Percentiles rank a stretch among this genome's conserved stretches.
These are phyloP conservation scores for Scenedesmus sp. DNA, from an alignment of 163 green algal genomes.

Conservation along the genomic window DNA sequence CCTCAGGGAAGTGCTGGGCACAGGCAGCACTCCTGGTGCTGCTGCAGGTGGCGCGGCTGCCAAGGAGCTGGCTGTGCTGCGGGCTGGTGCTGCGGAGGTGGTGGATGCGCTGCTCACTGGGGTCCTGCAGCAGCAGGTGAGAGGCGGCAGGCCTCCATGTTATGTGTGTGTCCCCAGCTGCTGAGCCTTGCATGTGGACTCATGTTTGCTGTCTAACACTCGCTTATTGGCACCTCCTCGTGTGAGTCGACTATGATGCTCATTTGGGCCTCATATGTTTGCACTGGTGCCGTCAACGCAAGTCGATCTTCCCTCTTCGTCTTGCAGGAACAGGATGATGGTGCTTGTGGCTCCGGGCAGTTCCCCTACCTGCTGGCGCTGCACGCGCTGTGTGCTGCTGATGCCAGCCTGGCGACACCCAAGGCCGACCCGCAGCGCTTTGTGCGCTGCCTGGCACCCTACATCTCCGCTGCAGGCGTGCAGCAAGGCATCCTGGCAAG, in stretches of 20 bases:
- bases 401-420: conserved; percentile 72
- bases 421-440: conserved; percentile 70
- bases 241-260: no score
- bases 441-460: conserved; percentile 78
- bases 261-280: no score
- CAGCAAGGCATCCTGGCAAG: conserved; percentile 37
- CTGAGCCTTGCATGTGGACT: not conserved
- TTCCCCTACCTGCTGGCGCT: conserved; percentile 77
- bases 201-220: no score
- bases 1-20: conserved; percentile 61
- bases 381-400: conserved; percentile 77
- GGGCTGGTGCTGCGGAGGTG: conserved; percentile 59
- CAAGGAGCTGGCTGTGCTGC: conserved; percentile 43
- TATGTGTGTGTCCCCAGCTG: not conserved
- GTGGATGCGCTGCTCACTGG: conserved; percentile 58
- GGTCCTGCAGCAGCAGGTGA: conserved; percentile 59
- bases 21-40: conserved; percentile 33
- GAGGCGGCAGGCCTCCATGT: not conserved
- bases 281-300: no score
- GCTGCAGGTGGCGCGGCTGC: conserved; percentile 11
- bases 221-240: no score
- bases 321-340: conserved; percentile 23
- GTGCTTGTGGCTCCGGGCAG: not conserved
- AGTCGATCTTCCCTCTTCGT: no score
- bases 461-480: conserved; percentile 53